Evolutionary conservation across 148 eudicot species (phyloP), one percentile per base, ranked within the genome.

Genomic region (Beta vulgaris): DNA sequence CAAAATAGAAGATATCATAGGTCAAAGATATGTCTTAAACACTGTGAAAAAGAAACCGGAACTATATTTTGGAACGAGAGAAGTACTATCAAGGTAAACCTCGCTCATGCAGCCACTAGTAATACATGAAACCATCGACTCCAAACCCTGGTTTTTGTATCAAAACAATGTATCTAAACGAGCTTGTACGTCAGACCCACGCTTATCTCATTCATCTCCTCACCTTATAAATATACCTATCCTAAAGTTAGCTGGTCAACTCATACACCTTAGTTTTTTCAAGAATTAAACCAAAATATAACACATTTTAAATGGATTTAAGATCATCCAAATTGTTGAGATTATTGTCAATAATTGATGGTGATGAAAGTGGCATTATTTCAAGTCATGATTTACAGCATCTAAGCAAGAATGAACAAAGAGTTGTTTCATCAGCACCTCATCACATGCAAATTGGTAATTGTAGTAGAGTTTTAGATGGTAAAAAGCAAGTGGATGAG

Each of bases 401-500:
- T 39, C 69, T 18, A 29, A 69, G 39, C 72, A 69, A 69, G 40
- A 48, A 49, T 11, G 72, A 69, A 5, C 35, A 21, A 31, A 16
- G 57, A 68, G 1, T 13, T 13, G 9, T n/a, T 40, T 4, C 26
- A 40, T 7, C 31, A 37, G 29, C 28, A 21, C 28, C 6, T 26
- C 8, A 2, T 25, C 21, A 2, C 3, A 9, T 19, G n/a, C 43
- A 29, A 8, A 49, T 19, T 26, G 32, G 48, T 8, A 3, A 11
- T 14, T 13, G 7, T 25, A 61, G 4, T 64, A 55, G n/a, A 26
- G n/a, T n/a, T n/a, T n/a, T n/a, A n/a, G n/a, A n/a, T n/a, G n/a
- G n/a, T n/a, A 39, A 74, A 39, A 67, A 61, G n/a, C 67, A 32
- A 26, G 78, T 64, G 10, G 86, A 83, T 5, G 83, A 79, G 65